Base-by-base conservation (phyloP, 2,329 filamentous ascomycete genomes). In the Lanzia echinophila region DNA sequence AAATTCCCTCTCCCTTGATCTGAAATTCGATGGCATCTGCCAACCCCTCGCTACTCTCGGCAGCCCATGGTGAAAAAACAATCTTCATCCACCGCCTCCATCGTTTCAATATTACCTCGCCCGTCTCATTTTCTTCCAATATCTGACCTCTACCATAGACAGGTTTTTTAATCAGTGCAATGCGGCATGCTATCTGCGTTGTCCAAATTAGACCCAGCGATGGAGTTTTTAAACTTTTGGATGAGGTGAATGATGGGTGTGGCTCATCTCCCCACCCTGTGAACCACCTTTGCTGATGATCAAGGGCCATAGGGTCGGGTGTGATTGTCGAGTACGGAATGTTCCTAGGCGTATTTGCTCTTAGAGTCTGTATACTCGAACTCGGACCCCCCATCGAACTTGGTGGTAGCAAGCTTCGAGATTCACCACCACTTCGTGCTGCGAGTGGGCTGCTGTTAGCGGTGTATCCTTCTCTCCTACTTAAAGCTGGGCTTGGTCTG, bases 241-340 rank as follows among this genome's bases (percentile, higher is more conserved):
- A 65, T 15, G 59, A 56, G 11, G 61, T 61, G 12, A 38, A 48
- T 2, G 50, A 53, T 2, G 50, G 50, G 24, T 70, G 63, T 15
- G 77, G 73, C 53, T 83, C 77, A 68, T 95, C 88, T 20, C 92
- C 90, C 92, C 94, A 96, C 59, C 94, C 91, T 3, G 91, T 95
- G 71, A 96, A 95, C 82, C 91, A 96, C 42, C 88, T 81, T 69
- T 96, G 90, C 70, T 97, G 92, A 70, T 96, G 88, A 63, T 95
- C 86, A 8, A 96, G 79, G 32, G 82, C 79, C 36, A 96, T 75
- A 0, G 84, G 81, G 12, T 81, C 76, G 56, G 64, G 70, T 68
- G 70, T 66, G 41, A 43, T 44, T 31, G 58, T 56, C 12, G 59
- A 44, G 15, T 50, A 41, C 6, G 38, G 38, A 28, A 28, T 28